These are phyloP conservation scores for Camellia oleifera DNA, from an alignment of 179 eudicot genomes.

Conservation along the genomic window DNA sequence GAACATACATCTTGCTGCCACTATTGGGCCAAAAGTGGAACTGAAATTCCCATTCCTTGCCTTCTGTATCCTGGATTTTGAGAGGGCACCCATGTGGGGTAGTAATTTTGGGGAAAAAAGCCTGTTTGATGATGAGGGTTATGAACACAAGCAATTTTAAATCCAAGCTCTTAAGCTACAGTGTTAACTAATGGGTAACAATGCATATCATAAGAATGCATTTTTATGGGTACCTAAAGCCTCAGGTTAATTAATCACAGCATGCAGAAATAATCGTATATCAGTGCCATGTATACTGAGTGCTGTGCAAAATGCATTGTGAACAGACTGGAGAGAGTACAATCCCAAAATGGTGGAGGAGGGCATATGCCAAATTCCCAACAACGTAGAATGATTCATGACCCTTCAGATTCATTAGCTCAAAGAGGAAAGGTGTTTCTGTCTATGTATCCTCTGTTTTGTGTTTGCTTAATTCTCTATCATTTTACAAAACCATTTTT, in stretches of 20 bases:
- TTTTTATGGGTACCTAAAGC: neutral
- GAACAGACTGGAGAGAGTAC: neutral
- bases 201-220: neutral
- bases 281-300: neutral
- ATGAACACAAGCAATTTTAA: constrained; percentile 7
- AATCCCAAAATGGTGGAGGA: neutral
- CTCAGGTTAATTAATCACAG: neutral
- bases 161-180: neutral
- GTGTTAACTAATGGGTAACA: neutral
- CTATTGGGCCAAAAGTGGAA: constrained; percentile 37
- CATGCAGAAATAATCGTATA: neutral
- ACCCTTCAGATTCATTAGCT: constrained; percentile 5
- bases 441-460: neutral
- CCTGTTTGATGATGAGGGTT: constrained; percentile 24
- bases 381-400: constrained; percentile 1
- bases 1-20: constrained; percentile 35
- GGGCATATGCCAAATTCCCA: neutral
- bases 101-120: constrained; percentile 35
- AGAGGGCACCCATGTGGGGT: constrained; percentile 27
- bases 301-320: neutral
- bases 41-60: constrained; percentile 38
- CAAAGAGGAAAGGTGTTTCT: neutral
- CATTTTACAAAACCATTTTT: neutral
- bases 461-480: neutral
- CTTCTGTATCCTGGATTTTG: constrained; percentile 35